Evolutionary conservation across 1,284 basidiomycete genomes (phyloP).

Genomic region (Pseudozyma sp.): DNA sequence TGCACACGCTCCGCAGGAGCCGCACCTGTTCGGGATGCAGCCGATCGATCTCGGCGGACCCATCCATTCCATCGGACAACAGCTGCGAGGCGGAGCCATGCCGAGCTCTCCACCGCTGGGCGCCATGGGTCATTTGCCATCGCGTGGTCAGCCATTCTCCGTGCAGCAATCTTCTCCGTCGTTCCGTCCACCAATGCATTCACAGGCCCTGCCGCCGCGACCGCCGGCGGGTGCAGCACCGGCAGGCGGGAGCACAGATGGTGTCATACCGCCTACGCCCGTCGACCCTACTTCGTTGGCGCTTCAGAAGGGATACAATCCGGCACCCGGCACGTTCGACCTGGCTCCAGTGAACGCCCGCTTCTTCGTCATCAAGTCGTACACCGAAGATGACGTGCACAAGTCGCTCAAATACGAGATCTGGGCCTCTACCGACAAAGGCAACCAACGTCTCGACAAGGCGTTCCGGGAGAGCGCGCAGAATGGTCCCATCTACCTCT

Average conservation of each 20-base stretch:
- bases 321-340: constrained; percentile 42
- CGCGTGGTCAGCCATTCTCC: constrained; percentile 16
- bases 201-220: constrained; percentile 14
- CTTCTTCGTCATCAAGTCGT: constrained; percentile 68
- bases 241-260: not conserved
- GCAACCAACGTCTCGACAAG: constrained; percentile 64
- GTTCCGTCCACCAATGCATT: constrained; percentile 22
- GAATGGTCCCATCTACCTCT: constrained; percentile 63
- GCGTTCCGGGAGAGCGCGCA: constrained; percentile 49
- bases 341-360: constrained; percentile 49
- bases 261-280: constrained; percentile 12
- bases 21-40: constrained; percentile 41
- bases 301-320: constrained; percentile 53
- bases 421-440: constrained; percentile 68
- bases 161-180: constrained; percentile 23
- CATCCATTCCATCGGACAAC: constrained; percentile 40
- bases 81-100: constrained; percentile 29
- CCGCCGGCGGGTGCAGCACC: constrained; percentile 2
- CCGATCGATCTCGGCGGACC: constrained; percentile 29
- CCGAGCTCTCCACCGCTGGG: constrained; percentile 25
- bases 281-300: constrained; percentile 28
- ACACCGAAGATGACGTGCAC: constrained; percentile 67
- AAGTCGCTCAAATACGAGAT: constrained; percentile 66
- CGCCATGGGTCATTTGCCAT: constrained; percentile 16
- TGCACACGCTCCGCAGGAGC: constrained; percentile 20